Conservation (phyloP, 2,329 filamentous ascomycete species). For the Verticillium dahliae region DNA sequence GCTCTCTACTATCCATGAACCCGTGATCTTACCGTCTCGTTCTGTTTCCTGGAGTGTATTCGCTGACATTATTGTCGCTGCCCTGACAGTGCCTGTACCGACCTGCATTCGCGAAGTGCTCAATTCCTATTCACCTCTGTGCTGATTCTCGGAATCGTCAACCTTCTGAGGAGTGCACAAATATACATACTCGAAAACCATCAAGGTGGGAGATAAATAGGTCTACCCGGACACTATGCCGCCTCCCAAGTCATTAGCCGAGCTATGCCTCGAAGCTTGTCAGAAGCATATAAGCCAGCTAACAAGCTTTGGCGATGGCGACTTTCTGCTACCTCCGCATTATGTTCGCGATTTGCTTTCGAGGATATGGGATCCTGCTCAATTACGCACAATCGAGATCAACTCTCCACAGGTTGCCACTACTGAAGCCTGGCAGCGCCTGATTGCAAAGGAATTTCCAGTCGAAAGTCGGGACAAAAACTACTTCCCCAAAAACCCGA, state of each 20-base stretch:
- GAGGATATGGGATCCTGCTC: slow-evolving; percentile 64
- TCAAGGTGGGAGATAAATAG: not conserved
- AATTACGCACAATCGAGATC: slow-evolving; percentile 68
- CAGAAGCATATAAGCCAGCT: slow-evolving; percentile 51
- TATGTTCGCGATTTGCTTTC: slow-evolving; percentile 58
- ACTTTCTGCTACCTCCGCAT: slow-evolving; percentile 32
- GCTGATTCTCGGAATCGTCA: too few relatives aligned
- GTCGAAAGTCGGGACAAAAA: slow-evolving; percentile 54
- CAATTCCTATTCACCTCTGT: not conserved
- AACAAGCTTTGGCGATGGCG: slow-evolving; percentile 62
- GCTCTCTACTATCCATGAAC: too few relatives aligned
- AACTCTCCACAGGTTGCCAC: slow-evolving; percentile 73
- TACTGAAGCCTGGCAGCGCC: slow-evolving; percentile 67
- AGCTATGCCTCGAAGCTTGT: slow-evolving; percentile 43
- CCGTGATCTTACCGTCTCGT: too few relatives aligned
- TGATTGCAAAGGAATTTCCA: slow-evolving; percentile 75
- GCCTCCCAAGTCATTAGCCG: slow-evolving; percentile 38
- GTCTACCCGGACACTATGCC: slow-evolving; percentile 1
- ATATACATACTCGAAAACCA: too few relatives aligned
- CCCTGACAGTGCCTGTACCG: too few relatives aligned
- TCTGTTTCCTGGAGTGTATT: too few relatives aligned
- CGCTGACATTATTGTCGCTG: too few relatives aligned
- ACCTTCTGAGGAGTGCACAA: too few relatives aligned
- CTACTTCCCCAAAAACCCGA: slow-evolving; percentile 57
- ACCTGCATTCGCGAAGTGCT: too few relatives aligned